phyloP scores from a whole-genome alignment of 2,329 filamentous ascomycete genomes.

The Microcyclosporella mali region DNA sequence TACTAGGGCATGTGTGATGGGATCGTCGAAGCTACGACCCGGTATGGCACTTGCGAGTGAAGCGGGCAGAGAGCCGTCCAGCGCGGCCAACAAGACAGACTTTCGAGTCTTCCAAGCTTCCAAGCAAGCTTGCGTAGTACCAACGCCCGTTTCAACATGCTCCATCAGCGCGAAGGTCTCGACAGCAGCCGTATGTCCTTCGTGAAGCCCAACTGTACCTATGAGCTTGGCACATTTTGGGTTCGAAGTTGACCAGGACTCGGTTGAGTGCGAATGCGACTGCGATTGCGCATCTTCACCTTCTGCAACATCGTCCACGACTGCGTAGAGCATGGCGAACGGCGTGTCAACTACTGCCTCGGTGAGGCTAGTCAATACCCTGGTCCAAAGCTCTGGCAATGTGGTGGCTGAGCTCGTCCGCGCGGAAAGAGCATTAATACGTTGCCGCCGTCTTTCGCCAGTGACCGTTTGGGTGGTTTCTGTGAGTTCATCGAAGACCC shows the following conservation, averaged over 20 bases:
- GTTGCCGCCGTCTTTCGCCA: constrained; percentile 17
- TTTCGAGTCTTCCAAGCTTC: constrained; percentile 28
- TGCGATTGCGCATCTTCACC: constrained; percentile 2
- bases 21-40: constrained; percentile 33
- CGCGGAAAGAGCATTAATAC: constrained; percentile 16
- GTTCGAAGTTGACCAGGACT: constrained; percentile 4
- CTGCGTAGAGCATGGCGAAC: constrained; percentile 24
- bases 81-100: constrained; percentile 26
- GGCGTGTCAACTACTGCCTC: constrained; percentile 20
- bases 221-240: constrained; percentile 20
- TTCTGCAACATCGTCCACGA: constrained; percentile 16
- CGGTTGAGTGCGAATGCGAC: constrained; percentile 6
- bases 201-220: constrained; percentile 25
- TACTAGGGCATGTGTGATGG: constrained; percentile 31
- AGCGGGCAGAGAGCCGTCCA: constrained; percentile 27
- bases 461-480: constrained; percentile 22
- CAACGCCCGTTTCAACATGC: background rate
- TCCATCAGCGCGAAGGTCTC: constrained; percentile 19
- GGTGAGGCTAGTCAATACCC: constrained; percentile 17
- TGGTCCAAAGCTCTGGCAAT: constrained; percentile 22
- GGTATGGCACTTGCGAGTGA: constrained; percentile 25
- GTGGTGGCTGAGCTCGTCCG: constrained; percentile 12
- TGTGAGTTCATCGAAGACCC: constrained; percentile 23
- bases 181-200: constrained; percentile 21
- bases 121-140: constrained; percentile 27